phyloP scores from a whole-genome alignment of 2,329 filamentous ascomycete species.

The Penicillium olsonii region DNA sequence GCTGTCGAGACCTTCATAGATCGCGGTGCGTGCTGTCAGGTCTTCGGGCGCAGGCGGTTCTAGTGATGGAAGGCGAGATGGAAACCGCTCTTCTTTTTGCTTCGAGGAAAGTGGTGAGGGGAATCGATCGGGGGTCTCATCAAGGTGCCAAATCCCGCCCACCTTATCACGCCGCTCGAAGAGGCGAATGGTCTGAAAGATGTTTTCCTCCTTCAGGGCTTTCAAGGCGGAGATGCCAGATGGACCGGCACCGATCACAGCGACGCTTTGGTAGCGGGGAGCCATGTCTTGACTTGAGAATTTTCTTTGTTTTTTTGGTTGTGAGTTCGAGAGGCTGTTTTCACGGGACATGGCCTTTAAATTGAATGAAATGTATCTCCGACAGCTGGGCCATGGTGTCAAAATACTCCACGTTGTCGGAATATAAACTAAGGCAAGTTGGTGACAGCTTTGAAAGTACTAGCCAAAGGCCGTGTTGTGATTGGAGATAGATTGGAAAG shows the following conservation, averaged over 20 bases:
- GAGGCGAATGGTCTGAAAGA: slow-evolving; percentile 33
- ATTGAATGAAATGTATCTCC: too few species aligned
- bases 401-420: slow-evolving; percentile 5
- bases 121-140: slow-evolving; percentile 29
- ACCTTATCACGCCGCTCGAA: slow-evolving; percentile 34
- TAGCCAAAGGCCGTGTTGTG: not conserved
- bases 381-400: not conserved
- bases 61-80: slow-evolving; percentile 20
- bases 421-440: slow-evolving; percentile 1
- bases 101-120: slow-evolving; percentile 2
- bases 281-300: too few species aligned
- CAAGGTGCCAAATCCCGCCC: slow-evolving; percentile 36
- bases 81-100: slow-evolving; percentile 8
- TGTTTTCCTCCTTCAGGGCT: slow-evolving; percentile 33
- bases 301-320: too few species aligned
- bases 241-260: slow-evolving; percentile 30
- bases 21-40: slow-evolving; percentile 25
- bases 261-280: slow-evolving; percentile 12
- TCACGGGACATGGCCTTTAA: not conserved
- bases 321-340: too few species aligned
- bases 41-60: slow-evolving; percentile 19
- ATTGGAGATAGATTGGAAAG: not conserved
- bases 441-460: not conserved
- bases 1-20: slow-evolving; percentile 28
- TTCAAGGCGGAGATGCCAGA: slow-evolving; percentile 31